Evolutionary conservation across 2,329 filamentous ascomycete species (phyloP).

Genomic region (Alternaria sp.): DNA sequence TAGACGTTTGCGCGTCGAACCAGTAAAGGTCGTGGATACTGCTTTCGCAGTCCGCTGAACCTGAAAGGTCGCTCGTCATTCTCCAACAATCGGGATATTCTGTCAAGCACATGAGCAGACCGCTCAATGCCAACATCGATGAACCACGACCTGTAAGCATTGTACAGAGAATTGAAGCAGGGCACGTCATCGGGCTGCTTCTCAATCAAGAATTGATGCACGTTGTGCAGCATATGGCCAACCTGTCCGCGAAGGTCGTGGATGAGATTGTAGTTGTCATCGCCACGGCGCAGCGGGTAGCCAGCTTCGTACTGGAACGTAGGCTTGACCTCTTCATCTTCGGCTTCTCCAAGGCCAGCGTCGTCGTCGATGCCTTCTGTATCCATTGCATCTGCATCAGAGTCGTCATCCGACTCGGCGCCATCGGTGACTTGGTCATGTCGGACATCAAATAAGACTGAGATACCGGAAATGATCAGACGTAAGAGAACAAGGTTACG

Average conservation of each 20-base stretch:
- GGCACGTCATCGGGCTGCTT: constrained; percentile 95
- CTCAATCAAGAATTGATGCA: constrained; percentile 81
- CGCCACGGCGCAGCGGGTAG: constrained; percentile 74
- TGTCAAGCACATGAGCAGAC: constrained; percentile 90
- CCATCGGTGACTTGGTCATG: constrained; percentile 47
- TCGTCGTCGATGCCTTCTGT: constrained; percentile 59
- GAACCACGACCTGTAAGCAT: constrained; percentile 94
- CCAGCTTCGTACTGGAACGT: constrained; percentile 90
- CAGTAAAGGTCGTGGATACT: constrained; percentile 90
- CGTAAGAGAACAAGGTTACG: constrained; percentile 86
- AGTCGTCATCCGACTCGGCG: constrained; percentile 62
- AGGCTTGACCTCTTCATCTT: constrained; percentile 83
- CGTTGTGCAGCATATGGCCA: constrained; percentile 80
- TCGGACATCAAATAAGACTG: constrained; percentile 82
- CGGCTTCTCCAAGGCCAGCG: constrained; percentile 68
- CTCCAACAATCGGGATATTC: constrained; percentile 82
- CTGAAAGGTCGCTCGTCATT: constrained; percentile 93
- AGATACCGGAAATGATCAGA: constrained; percentile 88
- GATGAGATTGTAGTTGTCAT: constrained; percentile 72
- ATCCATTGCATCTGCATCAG: constrained; percentile 52
- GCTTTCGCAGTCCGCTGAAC: constrained; percentile 88
- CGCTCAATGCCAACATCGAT: constrained; percentile 96
- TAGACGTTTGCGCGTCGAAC: constrained; percentile 94
- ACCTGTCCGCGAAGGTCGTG: constrained; percentile 83
- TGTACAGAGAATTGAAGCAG: constrained; percentile 92